These are phyloP conservation scores for Protostelium mycophagum DNA, from an alignment of 78 protist genomes.

Conservation along the genomic window DNA sequence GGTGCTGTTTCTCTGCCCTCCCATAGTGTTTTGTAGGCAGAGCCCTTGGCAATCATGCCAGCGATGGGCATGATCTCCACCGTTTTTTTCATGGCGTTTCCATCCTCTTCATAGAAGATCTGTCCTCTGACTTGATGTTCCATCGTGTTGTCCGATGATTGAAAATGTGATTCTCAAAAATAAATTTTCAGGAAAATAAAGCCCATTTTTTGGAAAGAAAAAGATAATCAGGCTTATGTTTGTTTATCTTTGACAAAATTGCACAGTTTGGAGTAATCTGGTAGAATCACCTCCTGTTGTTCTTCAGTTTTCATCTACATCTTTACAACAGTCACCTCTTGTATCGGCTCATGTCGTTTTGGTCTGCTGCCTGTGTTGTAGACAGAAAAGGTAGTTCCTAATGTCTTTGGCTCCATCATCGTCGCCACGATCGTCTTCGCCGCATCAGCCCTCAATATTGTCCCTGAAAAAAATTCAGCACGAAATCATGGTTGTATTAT, in stretches of 20 bases:
- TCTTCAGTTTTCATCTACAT: too few relatives aligned
- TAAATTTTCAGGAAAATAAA: too few relatives aligned
- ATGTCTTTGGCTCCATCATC: not conserved
- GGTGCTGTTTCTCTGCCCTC: not conserved
- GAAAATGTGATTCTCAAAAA: too few relatives aligned
- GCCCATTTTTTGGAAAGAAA: too few relatives aligned
- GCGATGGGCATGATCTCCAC: not conserved
- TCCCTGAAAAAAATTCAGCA: not conserved
- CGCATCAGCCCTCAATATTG: not conserved
- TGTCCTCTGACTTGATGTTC: not conserved
- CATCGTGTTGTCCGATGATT: too few relatives aligned
- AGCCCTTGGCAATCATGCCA: not conserved
- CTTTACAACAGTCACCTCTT: too few relatives aligned
- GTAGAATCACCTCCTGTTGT: too few relatives aligned
- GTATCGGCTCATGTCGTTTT: not conserved
- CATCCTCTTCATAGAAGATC: not conserved
- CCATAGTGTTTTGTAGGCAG: not conserved
- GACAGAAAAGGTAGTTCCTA: not conserved
- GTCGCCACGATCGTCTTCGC: not conserved
- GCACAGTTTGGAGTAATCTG: too few relatives aligned
- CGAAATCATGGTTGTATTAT: not conserved
- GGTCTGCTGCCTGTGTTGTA: not conserved
- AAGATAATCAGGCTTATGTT: too few relatives aligned
- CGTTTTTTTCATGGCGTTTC: not conserved
- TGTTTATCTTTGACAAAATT: too few relatives aligned